Evolutionary conservation across 306 rosid genomes (phyloP).

Genomic region (Lathyrus sativus): DNA sequence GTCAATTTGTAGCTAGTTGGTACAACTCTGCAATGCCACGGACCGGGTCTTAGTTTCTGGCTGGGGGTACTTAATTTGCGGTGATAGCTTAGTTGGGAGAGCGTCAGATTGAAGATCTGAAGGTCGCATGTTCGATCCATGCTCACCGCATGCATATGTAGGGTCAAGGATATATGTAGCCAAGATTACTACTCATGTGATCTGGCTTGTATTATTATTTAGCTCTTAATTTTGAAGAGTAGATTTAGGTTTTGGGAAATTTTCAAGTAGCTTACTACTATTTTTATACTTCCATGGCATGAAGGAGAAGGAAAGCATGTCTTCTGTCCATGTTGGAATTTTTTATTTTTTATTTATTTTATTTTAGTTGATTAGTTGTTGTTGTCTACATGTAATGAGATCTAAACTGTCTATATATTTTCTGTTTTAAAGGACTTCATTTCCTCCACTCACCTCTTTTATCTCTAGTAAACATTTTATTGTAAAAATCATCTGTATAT

Average conservation of each 20-base stretch:
- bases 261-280: background rate
- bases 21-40: conserved; percentile 24
- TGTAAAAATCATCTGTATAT: background rate
- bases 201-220: conserved; percentile 22
- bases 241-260: conserved; percentile 14
- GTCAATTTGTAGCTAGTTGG: conserved; percentile 19
- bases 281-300: conserved; percentile 22
- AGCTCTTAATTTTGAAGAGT: conserved; percentile 18
- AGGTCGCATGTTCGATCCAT: conserved; percentile 76
- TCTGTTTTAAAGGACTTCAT: conserved; percentile 10
- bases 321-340: background rate
- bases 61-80: conserved; percentile 55
- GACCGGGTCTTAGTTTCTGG: conserved; percentile 39
- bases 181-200: conserved; percentile 10
- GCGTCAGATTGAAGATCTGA: conserved; percentile 70
- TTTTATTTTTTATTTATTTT: background rate
- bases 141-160: conserved; percentile 59
- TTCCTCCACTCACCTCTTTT: conserved; percentile 6
- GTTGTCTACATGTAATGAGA: conserved; percentile 8
- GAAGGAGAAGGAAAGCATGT: conserved; percentile 16
- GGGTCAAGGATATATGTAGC: conserved; percentile 42
- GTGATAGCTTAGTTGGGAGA: conserved; percentile 87
- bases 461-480: background rate
- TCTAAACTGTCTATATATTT: conserved; percentile 9
- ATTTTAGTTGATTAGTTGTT: conserved; percentile 10